Evolutionary conservation across 2,329 filamentous ascomycete species (phyloP).

Genomic region (Sporothrix brunneoviolacea): DNA sequence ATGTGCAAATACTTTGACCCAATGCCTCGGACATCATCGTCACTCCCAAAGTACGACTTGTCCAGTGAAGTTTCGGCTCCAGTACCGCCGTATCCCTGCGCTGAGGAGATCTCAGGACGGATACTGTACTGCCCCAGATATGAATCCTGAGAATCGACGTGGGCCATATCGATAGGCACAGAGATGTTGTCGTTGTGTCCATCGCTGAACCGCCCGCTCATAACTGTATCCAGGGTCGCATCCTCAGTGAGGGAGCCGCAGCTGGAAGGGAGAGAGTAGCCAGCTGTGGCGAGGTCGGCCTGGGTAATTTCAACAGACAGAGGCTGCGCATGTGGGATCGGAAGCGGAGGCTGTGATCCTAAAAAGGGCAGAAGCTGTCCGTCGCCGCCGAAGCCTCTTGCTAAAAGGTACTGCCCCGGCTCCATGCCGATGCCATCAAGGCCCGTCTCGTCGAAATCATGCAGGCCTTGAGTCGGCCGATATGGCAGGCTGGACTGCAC

Average conservation of each 20-base stretch:
- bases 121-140: slow-evolving; percentile 9
- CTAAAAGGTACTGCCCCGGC: slow-evolving; percentile 12
- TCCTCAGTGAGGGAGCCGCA: slow-evolving; percentile 32
- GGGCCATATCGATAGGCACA: slow-evolving; percentile 24
- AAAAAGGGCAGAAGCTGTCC: not conserved
- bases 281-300: not conserved
- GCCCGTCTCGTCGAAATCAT: not conserved
- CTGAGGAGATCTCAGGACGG: not conserved
- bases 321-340: too few species aligned
- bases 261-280: slow-evolving; percentile 9
- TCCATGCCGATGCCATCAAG: slow-evolving; percentile 15
- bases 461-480: not conserved
- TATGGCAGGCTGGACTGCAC: not conserved
- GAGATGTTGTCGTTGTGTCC: slow-evolving; percentile 25
- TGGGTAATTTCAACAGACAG: not conserved
- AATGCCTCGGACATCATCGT: slow-evolving; percentile 28
- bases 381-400: not conserved
- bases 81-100: not conserved
- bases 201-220: slow-evolving; percentile 28
- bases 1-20: slow-evolving; percentile 30
- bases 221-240: slow-evolving; percentile 26
- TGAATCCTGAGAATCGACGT: slow-evolving; percentile 28
- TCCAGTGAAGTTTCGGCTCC: not conserved
- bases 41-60: slow-evolving; percentile 11
- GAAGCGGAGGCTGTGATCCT: not conserved